Evolutionary conservation across 768 basidiomycete species (phyloP).

Genomic region (Psilocybe azurescens): DNA sequence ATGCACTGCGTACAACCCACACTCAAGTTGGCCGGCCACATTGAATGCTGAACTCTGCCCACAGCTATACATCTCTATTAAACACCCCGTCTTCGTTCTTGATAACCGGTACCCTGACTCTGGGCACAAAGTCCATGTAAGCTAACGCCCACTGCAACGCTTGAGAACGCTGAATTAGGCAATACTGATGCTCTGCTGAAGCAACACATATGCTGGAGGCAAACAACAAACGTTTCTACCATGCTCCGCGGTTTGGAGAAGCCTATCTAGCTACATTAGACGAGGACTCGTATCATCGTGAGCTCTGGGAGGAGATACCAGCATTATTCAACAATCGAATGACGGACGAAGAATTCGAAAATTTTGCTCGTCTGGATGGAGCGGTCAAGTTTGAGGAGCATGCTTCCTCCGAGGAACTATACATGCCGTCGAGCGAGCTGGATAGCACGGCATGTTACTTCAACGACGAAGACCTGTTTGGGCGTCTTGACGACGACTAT

Average conservation of each 20-base stretch:
- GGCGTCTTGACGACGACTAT: neutral
- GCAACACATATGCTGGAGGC: neutral
- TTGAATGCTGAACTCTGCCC: neutral
- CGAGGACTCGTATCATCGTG: conserved; percentile 5
- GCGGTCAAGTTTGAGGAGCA: neutral
- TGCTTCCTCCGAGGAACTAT: neutral
- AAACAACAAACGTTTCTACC: neutral
- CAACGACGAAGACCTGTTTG: conserved; percentile 12
- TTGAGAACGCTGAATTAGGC: too few species aligned
- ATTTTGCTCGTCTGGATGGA: conserved; percentile 3
- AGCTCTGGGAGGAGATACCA: conserved; percentile 1
- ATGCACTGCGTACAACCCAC: conserved; percentile 1
- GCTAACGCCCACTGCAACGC: too few species aligned
- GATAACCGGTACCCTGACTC: too few species aligned
- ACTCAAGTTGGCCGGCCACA: neutral
- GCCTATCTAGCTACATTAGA: neutral
- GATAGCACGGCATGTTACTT: conserved; percentile 5
- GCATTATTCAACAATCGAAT: conserved; percentile 4
- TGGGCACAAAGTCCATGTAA: too few species aligned
- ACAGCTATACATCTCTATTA: neutral
- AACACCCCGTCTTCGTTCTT: too few species aligned
- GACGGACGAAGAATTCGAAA: conserved; percentile 13
- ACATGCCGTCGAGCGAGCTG: neutral
- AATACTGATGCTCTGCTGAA: neutral
- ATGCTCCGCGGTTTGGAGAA: neutral